Percentiles rank a stretch among this genome's conserved stretches.
Evolutionary conservation across 805 yeast genomes (phyloP).

Genomic region (Candida tallmaniae): DNA sequence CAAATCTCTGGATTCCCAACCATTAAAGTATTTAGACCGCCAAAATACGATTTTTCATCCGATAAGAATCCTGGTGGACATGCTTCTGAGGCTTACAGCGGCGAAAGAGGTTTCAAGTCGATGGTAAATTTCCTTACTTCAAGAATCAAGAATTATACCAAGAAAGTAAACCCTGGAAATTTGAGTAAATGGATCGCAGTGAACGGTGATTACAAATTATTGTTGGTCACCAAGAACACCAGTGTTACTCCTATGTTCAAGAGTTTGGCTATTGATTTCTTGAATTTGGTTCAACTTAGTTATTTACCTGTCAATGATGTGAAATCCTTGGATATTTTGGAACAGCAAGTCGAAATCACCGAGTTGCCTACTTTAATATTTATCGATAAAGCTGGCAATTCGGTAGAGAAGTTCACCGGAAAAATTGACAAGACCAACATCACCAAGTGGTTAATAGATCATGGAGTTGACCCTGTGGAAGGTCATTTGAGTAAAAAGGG

Average conservation of each 20-base stretch:
- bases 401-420: constrained; percentile 8
- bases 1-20: constrained; percentile 82
- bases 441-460: constrained; percentile 28
- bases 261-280: constrained; percentile 66
- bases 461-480: constrained; percentile 26
- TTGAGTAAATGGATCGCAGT: constrained; percentile 18
- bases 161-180: constrained; percentile 34
- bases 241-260: constrained; percentile 54
- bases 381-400: constrained; percentile 5
- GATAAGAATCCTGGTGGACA: constrained; percentile 24
- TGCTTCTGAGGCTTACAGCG: constrained; percentile 54
- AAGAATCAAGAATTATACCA: constrained; percentile 63
- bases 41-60: constrained; percentile 41
- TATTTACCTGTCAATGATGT: constrained; percentile 26
- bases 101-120: constrained; percentile 54
- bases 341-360: constrained; percentile 10
- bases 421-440: constrained; percentile 29
- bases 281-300: constrained; percentile 47
- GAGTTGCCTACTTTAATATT: constrained; percentile 22
- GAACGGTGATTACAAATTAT: constrained; percentile 32
- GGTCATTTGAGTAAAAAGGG: constrained; percentile 36
- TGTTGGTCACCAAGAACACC: constrained; percentile 51
- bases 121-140: constrained; percentile 52
- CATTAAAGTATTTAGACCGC: constrained; percentile 75
- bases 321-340: constrained; percentile 2